phyloP scores from a whole-genome alignment of 1,284 basidiomycete species.

The Mycosarcoma mackinlayi region DNA sequence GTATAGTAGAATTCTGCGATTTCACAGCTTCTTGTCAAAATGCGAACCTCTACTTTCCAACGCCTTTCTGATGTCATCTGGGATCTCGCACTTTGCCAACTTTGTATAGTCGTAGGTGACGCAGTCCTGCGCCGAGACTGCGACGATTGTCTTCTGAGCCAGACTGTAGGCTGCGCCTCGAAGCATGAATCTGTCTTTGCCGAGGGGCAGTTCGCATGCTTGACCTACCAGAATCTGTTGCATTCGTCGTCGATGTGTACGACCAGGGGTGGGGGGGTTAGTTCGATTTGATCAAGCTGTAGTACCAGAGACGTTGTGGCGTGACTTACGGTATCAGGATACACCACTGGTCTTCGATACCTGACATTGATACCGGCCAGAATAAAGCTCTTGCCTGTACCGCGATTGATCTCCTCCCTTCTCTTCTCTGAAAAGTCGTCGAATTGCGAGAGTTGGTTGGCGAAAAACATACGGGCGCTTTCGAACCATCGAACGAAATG shows the following conservation, averaged over 20 bases:
- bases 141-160: slow-evolving; percentile 49
- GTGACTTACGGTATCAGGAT: slow-evolving; percentile 47
- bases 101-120: slow-evolving; percentile 58
- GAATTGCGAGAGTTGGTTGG: slow-evolving; percentile 3
- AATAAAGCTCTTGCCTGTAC: slow-evolving; percentile 55
- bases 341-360: slow-evolving; percentile 56
- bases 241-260: too few species aligned
- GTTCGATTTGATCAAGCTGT: too few species aligned
- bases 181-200: slow-evolving; percentile 47
- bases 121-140: slow-evolving; percentile 48
- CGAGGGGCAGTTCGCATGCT: slow-evolving; percentile 45
- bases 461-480: slow-evolving; percentile 53
- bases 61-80: slow-evolving; percentile 31
- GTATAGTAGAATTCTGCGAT: neutral
- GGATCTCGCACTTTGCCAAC: slow-evolving; percentile 54
- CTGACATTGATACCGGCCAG: slow-evolving; percentile 57
- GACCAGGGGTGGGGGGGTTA: too few species aligned
- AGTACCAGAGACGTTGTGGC: too few species aligned
- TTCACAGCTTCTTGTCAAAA: slow-evolving; percentile 32
- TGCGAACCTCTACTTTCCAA: slow-evolving; percentile 24
- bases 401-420: slow-evolving; percentile 40
- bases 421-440: slow-evolving; percentile 14
- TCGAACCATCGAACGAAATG: slow-evolving; percentile 63
- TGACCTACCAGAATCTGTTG: slow-evolving; percentile 52
- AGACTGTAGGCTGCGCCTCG: slow-evolving; percentile 47